Evolutionary conservation across 768 basidiomycete species (phyloP).

Genomic region (Suillus cothurnatus): DNA sequence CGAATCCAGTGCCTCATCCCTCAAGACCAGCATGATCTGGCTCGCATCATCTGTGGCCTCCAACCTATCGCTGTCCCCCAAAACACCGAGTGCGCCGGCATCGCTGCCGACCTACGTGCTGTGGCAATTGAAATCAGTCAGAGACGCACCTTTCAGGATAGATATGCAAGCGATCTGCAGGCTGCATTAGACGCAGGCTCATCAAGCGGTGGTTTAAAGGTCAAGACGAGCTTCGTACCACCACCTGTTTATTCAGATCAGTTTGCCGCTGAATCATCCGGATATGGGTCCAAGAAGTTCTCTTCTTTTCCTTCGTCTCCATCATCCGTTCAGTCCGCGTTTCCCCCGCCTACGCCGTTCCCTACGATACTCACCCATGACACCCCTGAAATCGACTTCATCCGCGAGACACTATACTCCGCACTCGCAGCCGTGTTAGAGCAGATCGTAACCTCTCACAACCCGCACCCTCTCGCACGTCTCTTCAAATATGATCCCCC

Average conservation of each 20-base stretch:
- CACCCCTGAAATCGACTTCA: conserved; percentile 66
- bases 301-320: conserved; percentile 20
- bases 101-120: conserved; percentile 80
- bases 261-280: conserved; percentile 33
- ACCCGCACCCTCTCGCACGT: conserved; percentile 46
- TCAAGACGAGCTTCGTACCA: conserved; percentile 66
- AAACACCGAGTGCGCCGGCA: conserved; percentile 49
- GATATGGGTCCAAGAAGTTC: conserved; percentile 18
- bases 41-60: conserved; percentile 74
- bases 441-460: conserved; percentile 27
- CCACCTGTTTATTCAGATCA: conserved; percentile 56
- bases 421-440: conserved; percentile 73
- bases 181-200: conserved; percentile 72
- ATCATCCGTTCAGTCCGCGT: conserved; percentile 25
- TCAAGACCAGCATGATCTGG: conserved; percentile 79
- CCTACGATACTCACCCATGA: conserved; percentile 46
- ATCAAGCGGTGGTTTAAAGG: conserved; percentile 32
- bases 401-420: conserved; percentile 87
- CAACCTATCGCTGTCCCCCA: conserved; percentile 41
- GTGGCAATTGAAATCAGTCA: conserved; percentile 89
- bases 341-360: conserved; percentile 43
- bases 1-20: conserved; percentile 62
- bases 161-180: conserved; percentile 75
- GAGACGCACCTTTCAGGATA: conserved; percentile 79
- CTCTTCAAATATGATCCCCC: conserved; percentile 65